These are phyloP conservation scores for Albizia julibrissin DNA, from an alignment of 306 rosid genomes.

Conservation along the genomic window DNA sequence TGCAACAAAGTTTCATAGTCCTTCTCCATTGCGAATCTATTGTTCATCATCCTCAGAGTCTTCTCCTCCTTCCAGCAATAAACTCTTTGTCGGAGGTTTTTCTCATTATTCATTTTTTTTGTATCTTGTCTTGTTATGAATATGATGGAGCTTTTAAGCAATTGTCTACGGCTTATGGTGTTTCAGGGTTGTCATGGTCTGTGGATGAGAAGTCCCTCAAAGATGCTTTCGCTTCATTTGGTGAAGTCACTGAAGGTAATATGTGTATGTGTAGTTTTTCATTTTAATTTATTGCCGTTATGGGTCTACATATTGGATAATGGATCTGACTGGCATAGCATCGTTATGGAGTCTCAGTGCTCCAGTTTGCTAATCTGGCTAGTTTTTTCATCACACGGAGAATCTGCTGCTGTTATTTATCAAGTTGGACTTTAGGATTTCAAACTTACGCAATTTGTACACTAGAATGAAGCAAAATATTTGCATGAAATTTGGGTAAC, in stretches of 20 bases:
- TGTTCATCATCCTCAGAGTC: conserved; percentile 48
- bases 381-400: conserved; percentile 4
- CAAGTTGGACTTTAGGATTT: neutral
- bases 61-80: conserved; percentile 47
- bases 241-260: conserved; percentile 78
- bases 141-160: neutral
- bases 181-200: conserved; percentile 86
- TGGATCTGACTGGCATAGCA: conserved; percentile 30
- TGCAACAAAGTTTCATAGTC: conserved; percentile 26
- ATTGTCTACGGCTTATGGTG: conserved; percentile 11
- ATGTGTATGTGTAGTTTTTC: neutral
- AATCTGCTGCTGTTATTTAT: conserved; percentile 1
- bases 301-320: conserved; percentile 44
- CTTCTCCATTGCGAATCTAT: conserved; percentile 39
- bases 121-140: neutral
- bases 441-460: neutral
- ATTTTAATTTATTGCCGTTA: neutral
- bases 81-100: conserved; percentile 84
- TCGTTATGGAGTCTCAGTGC: neutral
- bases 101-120: neutral
- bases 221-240: conserved; percentile 84
- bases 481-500: neutral
- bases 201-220: conserved; percentile 76
- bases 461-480: neutral
- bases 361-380: neutral